Evolutionary conservation across 495 filamentous ascomycete species (phyloP), one percentile per base, ranked within the genome.

Genomic region (Schizothecium vesticola): DNA sequence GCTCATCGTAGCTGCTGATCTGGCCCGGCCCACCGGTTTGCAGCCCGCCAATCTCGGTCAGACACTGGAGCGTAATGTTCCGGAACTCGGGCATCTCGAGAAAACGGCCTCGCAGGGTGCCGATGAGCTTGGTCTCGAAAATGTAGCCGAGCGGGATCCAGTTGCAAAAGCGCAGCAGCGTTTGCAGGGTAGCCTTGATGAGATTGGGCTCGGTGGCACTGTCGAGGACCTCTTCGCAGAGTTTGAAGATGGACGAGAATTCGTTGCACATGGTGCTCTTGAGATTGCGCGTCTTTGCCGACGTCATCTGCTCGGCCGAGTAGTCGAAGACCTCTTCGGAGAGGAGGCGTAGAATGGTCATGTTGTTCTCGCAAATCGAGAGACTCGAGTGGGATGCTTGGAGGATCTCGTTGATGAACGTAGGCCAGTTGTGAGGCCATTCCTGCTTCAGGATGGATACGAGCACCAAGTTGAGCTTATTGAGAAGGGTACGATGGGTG

Each of bases 381-480:
- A 98, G 85, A 78, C 91, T 97, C 66, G 91, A 92, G 73, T 94
- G 93, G 76, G 94, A 97, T 28, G 94, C 96, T 12, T 92, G 90
- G 72, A 98, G 93, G 76, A 99, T 98, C 85, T 99, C 95, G 80
- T 97, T 98, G 86, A 98, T 97, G 79, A 99, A 99, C 9, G 92
- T 97, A 10, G 96, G 95, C 95, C 95, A 99, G 82, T 98, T 95
- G 77, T 97, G 94, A n/a, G 95, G 95, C 95, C 95, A 99, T 79
- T 99, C 95, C 80, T 99, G 95, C 83, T 99, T 99, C 73, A 99
- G 81, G 66, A 99, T 95, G 43, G 92, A 96, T 70, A 99, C 92
- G 64, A 99, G 89, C 24, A 97, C 94, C 63, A 99, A 87, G 71
- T 99, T 98, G 59, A 99, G 86, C 82, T 99, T 98, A 84, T 97